Base-by-base conservation (phyloP, 2,329 filamentous ascomycete genomes). In the Phaeosphaeria sp. region DNA sequence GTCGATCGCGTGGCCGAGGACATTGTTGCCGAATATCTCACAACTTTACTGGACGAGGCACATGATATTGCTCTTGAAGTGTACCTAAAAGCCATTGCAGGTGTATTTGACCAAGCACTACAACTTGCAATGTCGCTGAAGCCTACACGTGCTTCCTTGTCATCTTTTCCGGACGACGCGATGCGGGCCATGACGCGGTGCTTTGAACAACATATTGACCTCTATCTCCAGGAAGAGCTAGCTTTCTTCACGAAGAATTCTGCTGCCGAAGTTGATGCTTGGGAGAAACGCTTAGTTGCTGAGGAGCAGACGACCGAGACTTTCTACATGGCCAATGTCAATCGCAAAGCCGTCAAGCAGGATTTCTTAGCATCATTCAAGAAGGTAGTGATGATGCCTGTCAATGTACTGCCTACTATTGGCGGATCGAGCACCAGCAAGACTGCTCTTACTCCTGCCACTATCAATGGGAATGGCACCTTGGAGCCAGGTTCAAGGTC, bases 331-430 rank as follows among this genome's bases (percentile, higher is more conserved):
- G 90, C 90, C 22, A 97, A 93, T 74, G 88, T 98, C 72, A 97
- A 94, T 73, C 87, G 95, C 23, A 93, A 96, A 74, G 95, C 93
- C 0, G 95, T 96, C 63, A 99, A 99, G 79, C 92, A 93, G 66
- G 95, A 99, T 74, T 99, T 99, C 69, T 75, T 99, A 60, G 95
- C 89, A 46, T 97, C 93, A 0, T 99, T 99, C 83, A 97, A 93
- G 73, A 98, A 98, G 77, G 95, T 99, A 9, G 91, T 99, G 64
- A 97, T 99, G 93, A 96, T 97, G 89, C 95, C 95, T 1, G 94
- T 99, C 49, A 96, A 92, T 52, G 94, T 93, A 9, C 82, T 98
- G 3, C 91, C 92, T 1, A 89, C 85, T 47, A 86, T 92, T 62
- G 73, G 73, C 21, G 64, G 71, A 17, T 68, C 72, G 7, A 64